Evolutionary conservation across 495 filamentous ascomycete genomes (phyloP), one percentile per base, ranked within the genome.

Genomic region (Baudoinia panamericana): DNA sequence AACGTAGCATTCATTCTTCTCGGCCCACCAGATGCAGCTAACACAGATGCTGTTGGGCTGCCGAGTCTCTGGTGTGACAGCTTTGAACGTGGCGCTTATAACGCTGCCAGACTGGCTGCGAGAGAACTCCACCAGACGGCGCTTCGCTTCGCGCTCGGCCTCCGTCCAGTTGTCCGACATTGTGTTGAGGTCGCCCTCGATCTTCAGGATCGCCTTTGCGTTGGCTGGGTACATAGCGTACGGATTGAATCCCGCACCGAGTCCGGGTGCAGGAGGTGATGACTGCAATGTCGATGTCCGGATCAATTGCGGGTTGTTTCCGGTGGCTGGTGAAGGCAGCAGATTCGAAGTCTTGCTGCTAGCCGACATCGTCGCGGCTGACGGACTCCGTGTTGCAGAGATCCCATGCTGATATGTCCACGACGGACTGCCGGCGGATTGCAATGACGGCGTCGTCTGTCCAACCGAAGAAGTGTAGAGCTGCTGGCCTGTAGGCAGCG

Each of bases 1-100:
- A 25, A 94, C 82, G 56, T 73, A 96, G 59, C 79, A 93, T 48
- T 90, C 82, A 4, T 76, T 60, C 54, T 84, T 90, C 53, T 88
- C 85, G 41, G 78, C 80, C 92, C 92, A 97, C 65, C 72, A 78
- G 46, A 93, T 63, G 51, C 61, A 64, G 43, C 61, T 64, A 18
- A 64, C 55, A 32, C 61, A 64, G 35, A 60, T 61, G 43, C 56
- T 59, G 29, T 56, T 55, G 4, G 56, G 48, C 12, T 48, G 22
- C 5, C 57, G 55, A 13, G 53, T 50, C 23, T 64, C 59, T 5
- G 49, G 51, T 8, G 61, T 53, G 34, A 64, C 59, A 2, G 60
- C 31, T 21, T 48, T 37, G 46, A 64, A 64, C 1, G 48, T 46
- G 10, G 60, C 56, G 13, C 41, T 57, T 22, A 64, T 63, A n/a